phyloP scores from a whole-genome alignment of 176 grass and related monocot species.

The Cymbopogon citratus region DNA sequence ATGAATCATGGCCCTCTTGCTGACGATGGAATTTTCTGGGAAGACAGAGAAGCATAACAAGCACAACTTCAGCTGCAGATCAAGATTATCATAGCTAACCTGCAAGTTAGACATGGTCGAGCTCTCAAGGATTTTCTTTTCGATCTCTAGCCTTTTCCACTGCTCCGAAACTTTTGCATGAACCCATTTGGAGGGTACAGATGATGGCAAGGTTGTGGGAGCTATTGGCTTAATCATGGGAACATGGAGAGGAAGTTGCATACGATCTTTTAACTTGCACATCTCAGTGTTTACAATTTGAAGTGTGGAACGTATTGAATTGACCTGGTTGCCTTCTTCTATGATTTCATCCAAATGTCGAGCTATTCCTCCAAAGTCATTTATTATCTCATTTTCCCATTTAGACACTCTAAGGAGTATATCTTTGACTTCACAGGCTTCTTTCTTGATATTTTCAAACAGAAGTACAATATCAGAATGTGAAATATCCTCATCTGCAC shows the following conservation, averaged over 20 bases:
- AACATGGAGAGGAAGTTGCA: slow-evolving; percentile 38
- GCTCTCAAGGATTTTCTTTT: slow-evolving; percentile 43
- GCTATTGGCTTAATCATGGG: slow-evolving; percentile 6
- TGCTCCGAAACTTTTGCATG: slow-evolving; percentile 14
- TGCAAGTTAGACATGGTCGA: slow-evolving; percentile 33
- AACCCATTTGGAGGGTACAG: neutral
- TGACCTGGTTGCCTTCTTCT: slow-evolving; percentile 30
- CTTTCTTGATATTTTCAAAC: slow-evolving; percentile 39
- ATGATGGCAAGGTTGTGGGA: neutral
- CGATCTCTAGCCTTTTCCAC: slow-evolving; percentile 32
- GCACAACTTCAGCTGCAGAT: slow-evolving; percentile 46
- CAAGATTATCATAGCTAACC: slow-evolving; percentile 54
- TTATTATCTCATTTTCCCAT: slow-evolving; percentile 32
- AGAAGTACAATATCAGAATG: slow-evolving; percentile 18
- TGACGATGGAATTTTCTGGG: slow-evolving; percentile 56
- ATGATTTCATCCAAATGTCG: slow-evolving; percentile 41
- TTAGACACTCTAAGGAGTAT: slow-evolving; percentile 26
- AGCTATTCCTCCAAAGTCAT: slow-evolving; percentile 45
- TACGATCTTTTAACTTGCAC: slow-evolving; percentile 35
- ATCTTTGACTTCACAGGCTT: slow-evolving; percentile 3
- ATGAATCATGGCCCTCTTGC: slow-evolving; percentile 54
- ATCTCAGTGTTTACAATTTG: slow-evolving; percentile 27
- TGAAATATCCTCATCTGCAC: neutral
- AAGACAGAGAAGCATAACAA: slow-evolving; percentile 57
- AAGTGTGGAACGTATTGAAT: slow-evolving; percentile 23